These are phyloP conservation scores for Nitzschia putrida DNA, from an alignment of 108 stramenopile genomes.

Conservation along the genomic window DNA sequence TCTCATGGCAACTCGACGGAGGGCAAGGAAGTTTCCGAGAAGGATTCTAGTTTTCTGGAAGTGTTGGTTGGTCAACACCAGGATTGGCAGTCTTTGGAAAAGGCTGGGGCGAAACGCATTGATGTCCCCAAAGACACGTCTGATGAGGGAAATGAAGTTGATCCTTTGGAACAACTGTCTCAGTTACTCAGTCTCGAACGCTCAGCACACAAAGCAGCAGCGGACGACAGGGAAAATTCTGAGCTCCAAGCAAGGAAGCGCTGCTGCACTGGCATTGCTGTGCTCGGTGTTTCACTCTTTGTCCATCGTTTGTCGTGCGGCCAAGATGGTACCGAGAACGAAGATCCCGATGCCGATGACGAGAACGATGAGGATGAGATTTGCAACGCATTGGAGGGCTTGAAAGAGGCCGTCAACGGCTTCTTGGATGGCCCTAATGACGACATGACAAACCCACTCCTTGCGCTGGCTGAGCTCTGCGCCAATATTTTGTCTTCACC, in stretches of 20 bases:
- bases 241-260: conserved; percentile 39
- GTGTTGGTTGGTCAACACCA: conserved; percentile 41
- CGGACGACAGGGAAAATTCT: conserved; percentile 28
- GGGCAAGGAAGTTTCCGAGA: conserved; percentile 30
- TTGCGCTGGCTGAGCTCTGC: conserved; percentile 57
- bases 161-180: conserved; percentile 31
- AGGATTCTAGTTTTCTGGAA: conserved; percentile 36
- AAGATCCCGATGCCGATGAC: conserved; percentile 65
- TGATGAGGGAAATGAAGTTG: conserved; percentile 30
- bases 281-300: conserved; percentile 51
- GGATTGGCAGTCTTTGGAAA: conserved; percentile 47
- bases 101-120: conserved; percentile 51
- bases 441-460: conserved; percentile 52
- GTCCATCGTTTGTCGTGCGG: conserved; percentile 64
- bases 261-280: conserved; percentile 44
- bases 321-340: conserved; percentile 36
- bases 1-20: conserved; percentile 18
- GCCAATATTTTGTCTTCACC: conserved; percentile 71
- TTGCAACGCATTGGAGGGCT: conserved; percentile 58
- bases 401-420: conserved; percentile 43
- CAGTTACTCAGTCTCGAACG: conserved; percentile 39
- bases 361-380: conserved; percentile 65
- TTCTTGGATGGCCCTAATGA: conserved; percentile 33
- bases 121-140: not conserved
- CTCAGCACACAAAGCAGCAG: conserved; percentile 13